Evolutionary conservation across 371 early-diverging fungal species (phyloP), one percentile per base, ranked within the genome.

Genomic region (Gilbertella persicaria): DNA sequence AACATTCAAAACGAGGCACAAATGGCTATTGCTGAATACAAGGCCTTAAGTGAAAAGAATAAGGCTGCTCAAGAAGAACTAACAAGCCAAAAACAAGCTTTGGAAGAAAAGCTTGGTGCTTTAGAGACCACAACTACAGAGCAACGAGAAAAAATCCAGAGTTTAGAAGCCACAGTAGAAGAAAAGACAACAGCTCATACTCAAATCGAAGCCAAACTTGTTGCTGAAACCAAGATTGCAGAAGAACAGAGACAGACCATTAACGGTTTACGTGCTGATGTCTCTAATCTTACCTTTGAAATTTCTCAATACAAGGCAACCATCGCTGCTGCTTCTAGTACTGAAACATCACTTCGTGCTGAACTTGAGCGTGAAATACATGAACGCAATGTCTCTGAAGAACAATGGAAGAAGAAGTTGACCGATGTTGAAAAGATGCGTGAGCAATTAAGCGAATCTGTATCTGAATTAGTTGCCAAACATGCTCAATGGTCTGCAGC

Each of bases 161-260:
- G 12, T 5, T 28, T 56, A 16, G 21, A 48, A n/a, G 44, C 47
- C 37, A 14, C 26, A 12, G 6, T 53, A 12, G 49, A 63, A 33
- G 73, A 67, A 37, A 64, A 63, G 43, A 71, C 64, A 16, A 53
- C 30, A 26, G 54, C 66, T 21, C 16, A 61, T 10, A 45, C 51
- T 12, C 58, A 55, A 25, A 58, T 62, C 0, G 52, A 62, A 43
- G 49, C 50, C 1, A 67, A 67, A 26, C 37, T 71, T 12, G 28
- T 25, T 19, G 14, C 16, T 4, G 53, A 60, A 33, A 30, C 16
- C 8, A 35, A 53, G 30, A 30, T 25, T 9, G 35, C 43, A 0
- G 53, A 60, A 42, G 60, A 46, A 16, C 48, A 48, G 8, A 33
- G 49, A 5, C 49, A 55, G 28, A 43, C 54, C 10, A 42, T 30